A percentile compares a stretch with the other conserved stretches of the same genome.
Conservation (phyloP, 2,329 filamentous ascomycete genomes). For the Aureobasidium mangrovei region DNA sequence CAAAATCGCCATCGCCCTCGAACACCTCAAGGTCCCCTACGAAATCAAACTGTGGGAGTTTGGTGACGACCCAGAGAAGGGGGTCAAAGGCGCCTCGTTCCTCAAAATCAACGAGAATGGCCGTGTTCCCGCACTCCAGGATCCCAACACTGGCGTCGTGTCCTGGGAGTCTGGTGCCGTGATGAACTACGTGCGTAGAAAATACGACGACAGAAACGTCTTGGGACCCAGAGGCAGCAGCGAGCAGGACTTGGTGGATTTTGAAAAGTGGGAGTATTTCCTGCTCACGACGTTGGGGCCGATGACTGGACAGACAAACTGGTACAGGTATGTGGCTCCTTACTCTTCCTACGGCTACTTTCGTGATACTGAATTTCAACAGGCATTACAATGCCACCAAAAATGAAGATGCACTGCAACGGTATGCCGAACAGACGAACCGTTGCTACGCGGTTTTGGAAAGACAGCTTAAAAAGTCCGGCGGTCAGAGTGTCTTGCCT, state of each 20-base stretch:
- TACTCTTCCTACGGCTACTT: too few relatives aligned
- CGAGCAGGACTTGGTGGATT: constrained; percentile 36
- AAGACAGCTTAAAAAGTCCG: constrained; percentile 32
- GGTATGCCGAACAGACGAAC: constrained; percentile 33
- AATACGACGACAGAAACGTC: constrained; percentile 35
- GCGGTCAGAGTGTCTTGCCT: constrained; percentile 31
- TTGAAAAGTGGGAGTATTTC: constrained; percentile 41
- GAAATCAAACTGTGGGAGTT: constrained; percentile 36
- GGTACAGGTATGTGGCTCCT: constrained; percentile 6
- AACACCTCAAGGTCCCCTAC: constrained; percentile 35
- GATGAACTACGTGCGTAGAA: constrained; percentile 38
- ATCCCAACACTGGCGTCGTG: constrained; percentile 37
- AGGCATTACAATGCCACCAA: constrained; percentile 22
- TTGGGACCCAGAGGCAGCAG: constrained; percentile 28
- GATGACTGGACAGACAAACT: constrained; percentile 31
- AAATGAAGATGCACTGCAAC: constrained; percentile 35
- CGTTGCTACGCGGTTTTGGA: constrained; percentile 37
- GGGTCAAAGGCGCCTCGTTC: constrained; percentile 32
- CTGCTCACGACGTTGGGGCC: constrained; percentile 34
- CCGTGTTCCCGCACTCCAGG: constrained; percentile 34
- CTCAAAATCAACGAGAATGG: constrained; percentile 39
- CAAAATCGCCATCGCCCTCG: constrained; percentile 37
- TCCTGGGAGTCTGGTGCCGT: constrained; percentile 46
- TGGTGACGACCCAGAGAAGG: constrained; percentile 27
- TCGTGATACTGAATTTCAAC: background rate